Base-by-base conservation (phyloP, 371 early-diverging fungal genomes). In the Blakeslea trispora region DNA sequence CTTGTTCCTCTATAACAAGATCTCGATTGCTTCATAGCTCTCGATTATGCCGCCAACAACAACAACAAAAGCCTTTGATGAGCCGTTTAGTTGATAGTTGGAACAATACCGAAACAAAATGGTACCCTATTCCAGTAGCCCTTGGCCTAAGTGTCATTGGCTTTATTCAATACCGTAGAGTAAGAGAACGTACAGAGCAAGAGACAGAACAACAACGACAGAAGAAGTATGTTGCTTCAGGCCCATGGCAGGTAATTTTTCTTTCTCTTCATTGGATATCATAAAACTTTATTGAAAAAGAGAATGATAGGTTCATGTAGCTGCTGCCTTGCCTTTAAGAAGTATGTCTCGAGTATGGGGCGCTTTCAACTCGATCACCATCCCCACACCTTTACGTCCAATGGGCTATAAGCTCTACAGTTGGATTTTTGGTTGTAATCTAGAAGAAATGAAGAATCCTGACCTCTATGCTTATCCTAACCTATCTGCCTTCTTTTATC, bases 271-370 rank as follows among this genome's bases (percentile, higher is more conserved):
- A 6, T 40, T n/a, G 8, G 7, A 34, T 53, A 43, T 21, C 23
- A 54, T 47, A 41, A 22, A 19, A 5, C 42, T 8, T 46, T 54
- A 44, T 42, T 37, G 9, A 11, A 39, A 31, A 18, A 6, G 3
- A 32, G 28, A 32, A 48, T n/a, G 17, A 42, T 63, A 91, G 91
- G 82, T 94, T 15, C 92, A 95, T 55, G 72, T 93, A 7, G 87
- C 94, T 45, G 89, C 91, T 11, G 83, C 89, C 14, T 79, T 97
- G 44, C 97, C 98, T 13, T 77, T 97, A 32, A 84, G 93, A 50
- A 79, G 88, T 34, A 81, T 95, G 66, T 96, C 96, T 3, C 83
- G 95, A 28, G 69, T 93, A 17, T 96, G 95, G 88, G 98, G 98
- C 2, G 81, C 84, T 34, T 81, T 96, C 70, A 93, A 91, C 59